These are phyloP conservation scores for Trypanosomatidae sp. DNA, from an alignment of 208 protist genomes.

Conservation along the genomic window DNA sequence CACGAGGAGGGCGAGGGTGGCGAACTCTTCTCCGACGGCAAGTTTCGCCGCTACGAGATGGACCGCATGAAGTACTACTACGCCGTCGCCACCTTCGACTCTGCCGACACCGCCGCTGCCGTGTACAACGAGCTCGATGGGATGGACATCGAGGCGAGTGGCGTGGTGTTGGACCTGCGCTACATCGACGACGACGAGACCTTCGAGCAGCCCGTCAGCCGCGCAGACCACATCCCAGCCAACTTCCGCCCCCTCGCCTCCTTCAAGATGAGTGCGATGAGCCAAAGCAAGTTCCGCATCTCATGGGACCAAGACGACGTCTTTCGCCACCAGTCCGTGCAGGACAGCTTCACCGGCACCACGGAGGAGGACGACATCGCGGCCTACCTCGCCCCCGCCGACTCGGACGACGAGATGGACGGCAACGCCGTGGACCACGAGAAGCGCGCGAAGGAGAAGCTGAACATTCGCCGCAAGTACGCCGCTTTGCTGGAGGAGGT, in stretches of 20 bases:
- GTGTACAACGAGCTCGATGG: constrained; percentile 96
- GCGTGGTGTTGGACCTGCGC: constrained; percentile 95
- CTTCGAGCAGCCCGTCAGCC: constrained; percentile 70
- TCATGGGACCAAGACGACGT: constrained; percentile 93
- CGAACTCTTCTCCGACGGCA: no score
- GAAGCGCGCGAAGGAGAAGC: constrained; percentile 42
- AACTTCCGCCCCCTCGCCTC: constrained; percentile 81
- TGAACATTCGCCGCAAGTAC: constrained; percentile 78
- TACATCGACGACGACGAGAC: constrained; percentile 96
- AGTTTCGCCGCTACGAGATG: constrained; percentile 94
- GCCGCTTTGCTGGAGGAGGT: constrained; percentile 82
- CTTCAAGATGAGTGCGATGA: constrained; percentile 85
- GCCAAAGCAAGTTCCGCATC: constrained; percentile 89
- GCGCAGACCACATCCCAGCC: constrained; percentile 64
- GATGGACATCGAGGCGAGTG: constrained; percentile 95
- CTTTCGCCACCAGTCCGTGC: constrained; percentile 79
- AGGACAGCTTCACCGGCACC: constrained; percentile 86
- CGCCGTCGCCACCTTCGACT: constrained; percentile 96
- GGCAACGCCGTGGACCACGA: constrained; percentile 22
- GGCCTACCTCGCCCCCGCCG: constrained; percentile 85
- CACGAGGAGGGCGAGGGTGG: constrained; percentile 82
- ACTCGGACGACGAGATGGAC: constrained; percentile 69
- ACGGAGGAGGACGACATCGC: constrained; percentile 87
- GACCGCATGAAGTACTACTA: constrained; percentile 97
- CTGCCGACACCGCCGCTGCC: constrained; percentile 79